Percentiles rank a stretch among this genome's conserved stretches.
Evolutionary conservation across 441 rosid species (phyloP).

Genomic region (Pelargonium hybrid): DNA sequence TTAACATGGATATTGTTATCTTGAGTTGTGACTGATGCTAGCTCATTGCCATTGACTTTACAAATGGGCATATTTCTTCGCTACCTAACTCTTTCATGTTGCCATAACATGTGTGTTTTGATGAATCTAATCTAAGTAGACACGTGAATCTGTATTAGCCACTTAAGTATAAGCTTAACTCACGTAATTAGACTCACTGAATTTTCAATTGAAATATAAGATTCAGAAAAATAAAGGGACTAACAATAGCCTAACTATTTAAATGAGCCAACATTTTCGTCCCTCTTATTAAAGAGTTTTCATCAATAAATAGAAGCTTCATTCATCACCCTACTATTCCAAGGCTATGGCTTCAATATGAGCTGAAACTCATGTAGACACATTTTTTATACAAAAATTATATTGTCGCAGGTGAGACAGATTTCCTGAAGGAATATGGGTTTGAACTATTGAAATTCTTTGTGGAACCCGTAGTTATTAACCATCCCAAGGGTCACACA

Average conservation of each 20-base stretch:
- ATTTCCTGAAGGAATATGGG: constrained; percentile 66
- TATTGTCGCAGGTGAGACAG: constrained; percentile 57
- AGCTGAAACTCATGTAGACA: background rate
- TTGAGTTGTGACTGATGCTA: too few relatives aligned
- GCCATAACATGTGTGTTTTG: background rate
- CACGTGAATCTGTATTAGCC: background rate
- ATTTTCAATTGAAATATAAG: background rate
- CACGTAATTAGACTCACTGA: background rate
- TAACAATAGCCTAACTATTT: background rate
- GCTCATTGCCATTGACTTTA: too few relatives aligned
- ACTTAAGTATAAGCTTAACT: background rate
- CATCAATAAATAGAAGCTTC: background rate
- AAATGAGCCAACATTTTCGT: background rate
- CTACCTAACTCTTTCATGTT: too few relatives aligned
- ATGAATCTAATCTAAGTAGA: background rate
- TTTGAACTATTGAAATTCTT: constrained; percentile 38
- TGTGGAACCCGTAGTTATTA: constrained; percentile 43
- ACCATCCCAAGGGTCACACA: constrained; percentile 90
- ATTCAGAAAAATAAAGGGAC: too few relatives aligned
- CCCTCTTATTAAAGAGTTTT: background rate
- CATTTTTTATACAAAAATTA: background rate
- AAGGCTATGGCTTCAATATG: too few relatives aligned
- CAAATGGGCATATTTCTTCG: too few relatives aligned
- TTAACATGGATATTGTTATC: too few relatives aligned
- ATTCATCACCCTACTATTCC: background rate